Percentiles rank a stretch among this genome's conserved stretches.
These are phyloP conservation scores for Pseudopyricularia cyperi DNA, from an alignment of 2,329 filamentous ascomycete species.

Conservation along the genomic window DNA sequence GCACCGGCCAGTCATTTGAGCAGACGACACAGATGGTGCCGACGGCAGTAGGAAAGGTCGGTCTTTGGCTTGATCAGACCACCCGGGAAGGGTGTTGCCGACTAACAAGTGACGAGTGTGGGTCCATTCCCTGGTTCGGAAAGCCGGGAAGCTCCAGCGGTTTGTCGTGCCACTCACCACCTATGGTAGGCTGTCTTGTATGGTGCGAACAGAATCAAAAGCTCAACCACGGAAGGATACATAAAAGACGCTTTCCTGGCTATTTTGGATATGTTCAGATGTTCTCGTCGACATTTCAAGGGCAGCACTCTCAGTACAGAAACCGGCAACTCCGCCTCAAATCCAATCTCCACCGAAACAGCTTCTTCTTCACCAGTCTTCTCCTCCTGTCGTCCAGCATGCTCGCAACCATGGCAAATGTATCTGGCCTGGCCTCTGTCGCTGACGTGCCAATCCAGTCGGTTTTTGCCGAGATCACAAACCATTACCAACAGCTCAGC, in stretches of 20 bases:
- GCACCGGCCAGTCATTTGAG: background rate
- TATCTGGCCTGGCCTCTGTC: background rate
- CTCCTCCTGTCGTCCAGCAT: background rate
- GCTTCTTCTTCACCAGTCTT: too few relatives aligned
- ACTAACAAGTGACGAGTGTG: background rate
- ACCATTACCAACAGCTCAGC: conserved; percentile 76
- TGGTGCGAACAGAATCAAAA: background rate
- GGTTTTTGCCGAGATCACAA: conserved; percentile 50
- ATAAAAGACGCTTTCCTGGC: background rate
- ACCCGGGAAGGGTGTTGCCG: background rate
- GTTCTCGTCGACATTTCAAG: background rate
- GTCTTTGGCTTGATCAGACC: background rate
- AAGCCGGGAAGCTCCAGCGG: background rate
- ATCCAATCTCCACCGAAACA: too few relatives aligned
- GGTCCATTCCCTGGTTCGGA: background rate
- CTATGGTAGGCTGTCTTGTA: too few relatives aligned
- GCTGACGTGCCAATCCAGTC: conserved; percentile 9
- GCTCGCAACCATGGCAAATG: conserved; percentile 1
- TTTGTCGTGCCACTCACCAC: background rate
- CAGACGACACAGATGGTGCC: background rate
- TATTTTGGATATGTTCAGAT: background rate
- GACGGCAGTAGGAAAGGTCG: background rate
- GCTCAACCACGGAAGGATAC: background rate
- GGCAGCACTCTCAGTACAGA: background rate
- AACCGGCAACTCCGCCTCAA: too few relatives aligned